Evolutionary conservation across 2,329 filamentous ascomycete genomes (phyloP), one percentile per base, ranked within the genome.

Genomic region (Pseudogymnoascus sp.): DNA sequence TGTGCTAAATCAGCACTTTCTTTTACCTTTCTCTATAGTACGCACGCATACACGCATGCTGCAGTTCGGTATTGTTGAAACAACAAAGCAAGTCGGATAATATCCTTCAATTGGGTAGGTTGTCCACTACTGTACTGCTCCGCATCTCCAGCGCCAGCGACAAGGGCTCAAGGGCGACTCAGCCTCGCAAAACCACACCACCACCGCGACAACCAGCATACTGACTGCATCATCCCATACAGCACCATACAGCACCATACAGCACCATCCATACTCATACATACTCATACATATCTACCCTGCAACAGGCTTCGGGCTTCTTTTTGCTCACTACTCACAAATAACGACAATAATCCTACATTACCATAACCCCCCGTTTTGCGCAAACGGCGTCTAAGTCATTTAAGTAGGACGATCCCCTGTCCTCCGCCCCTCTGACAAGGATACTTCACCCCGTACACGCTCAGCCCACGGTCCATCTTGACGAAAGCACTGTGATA

Each of bases 331-430:
- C 42, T 25, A 11, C 42, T 25, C 42, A 23, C 21, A 5, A 7
- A 42, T 42, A 42, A 42, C 18, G 18, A 42, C 40, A 1, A 42
- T 16, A 42, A 42, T 18, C 40, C 35, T 38, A 38, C 35, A 38
- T n/a, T 5, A 5, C 35, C 35, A 23, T 18, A 44, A 4, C 18
- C 11, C 18, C 42, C 44, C 44, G 44, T 50, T 50, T 50, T 50
- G 44, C 44, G 44, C 44, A 50, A 50, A 50, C 44, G 44, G 21
- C 44, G 44, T 50, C 44, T 28, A 50, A 50, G 44, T 50, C 44
- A 50, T 50, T 28, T 50, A 50, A 50, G 44, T 50, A 50, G 44
- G 44, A 50, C 44, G 44, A 50, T 50, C 44, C 44, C 44, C 44
- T 50, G 44, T 50, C 23, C 44, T n/a, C 44, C 21, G 23, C 44